Evolutionary conservation across 768 basidiomycete genomes (phyloP).

Genomic region (Asterophora lycoperdoides): DNA sequence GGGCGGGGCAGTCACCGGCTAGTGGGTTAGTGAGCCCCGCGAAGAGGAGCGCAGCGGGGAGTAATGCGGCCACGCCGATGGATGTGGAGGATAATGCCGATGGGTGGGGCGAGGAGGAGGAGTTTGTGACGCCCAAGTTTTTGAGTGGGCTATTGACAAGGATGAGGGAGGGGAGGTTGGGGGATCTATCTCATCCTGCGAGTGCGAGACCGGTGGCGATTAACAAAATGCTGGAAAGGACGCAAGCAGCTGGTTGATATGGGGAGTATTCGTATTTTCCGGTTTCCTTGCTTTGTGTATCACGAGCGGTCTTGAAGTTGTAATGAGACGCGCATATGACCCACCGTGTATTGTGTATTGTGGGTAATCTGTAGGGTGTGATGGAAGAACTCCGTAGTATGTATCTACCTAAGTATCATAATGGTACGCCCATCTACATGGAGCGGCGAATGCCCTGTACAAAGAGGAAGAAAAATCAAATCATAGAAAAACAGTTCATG

Average conservation of each 20-base stretch:
- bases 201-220: conserved; percentile 50
- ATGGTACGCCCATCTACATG: too few relatives aligned
- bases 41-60: conserved; percentile 24
- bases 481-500: too few relatives aligned
- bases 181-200: conserved; percentile 49
- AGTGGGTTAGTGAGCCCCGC: conserved; percentile 20
- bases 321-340: too few relatives aligned
- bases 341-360: too few relatives aligned
- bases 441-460: too few relatives aligned
- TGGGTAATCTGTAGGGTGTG: too few relatives aligned
- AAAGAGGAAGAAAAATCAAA: too few relatives aligned
- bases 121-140: conserved; percentile 52
- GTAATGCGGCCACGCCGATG: conserved; percentile 28
- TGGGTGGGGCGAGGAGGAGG: conserved; percentile 23
- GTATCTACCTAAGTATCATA: too few relatives aligned
- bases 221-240: conserved; percentile 71
- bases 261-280: conserved; percentile 27
- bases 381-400: too few relatives aligned
- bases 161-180: conserved; percentile 65
- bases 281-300: too few relatives aligned
- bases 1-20: conserved; percentile 25
- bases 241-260: conserved; percentile 65
- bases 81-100: conserved; percentile 19
- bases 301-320: too few relatives aligned
- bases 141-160: conserved; percentile 52